phyloP scores from a whole-genome alignment of 495 filamentous ascomycete species.

The Talaromyces ruber region DNA sequence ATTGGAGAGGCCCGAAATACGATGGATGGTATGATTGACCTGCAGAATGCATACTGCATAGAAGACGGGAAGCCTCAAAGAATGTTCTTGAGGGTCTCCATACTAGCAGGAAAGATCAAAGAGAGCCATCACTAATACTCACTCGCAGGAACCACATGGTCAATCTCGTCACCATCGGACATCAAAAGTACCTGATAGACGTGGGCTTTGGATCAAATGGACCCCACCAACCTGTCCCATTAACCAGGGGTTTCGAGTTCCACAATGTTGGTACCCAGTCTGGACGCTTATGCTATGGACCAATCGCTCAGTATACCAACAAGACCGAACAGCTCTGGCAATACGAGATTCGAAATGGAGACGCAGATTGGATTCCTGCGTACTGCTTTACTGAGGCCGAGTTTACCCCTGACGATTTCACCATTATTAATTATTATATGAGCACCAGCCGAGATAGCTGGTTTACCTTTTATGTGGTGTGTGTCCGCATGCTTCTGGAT shows the following conservation, averaged over 20 bases:
- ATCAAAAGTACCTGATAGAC: conserved; percentile 47
- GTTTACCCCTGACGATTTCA: conserved; percentile 44
- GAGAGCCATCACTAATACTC: background rate
- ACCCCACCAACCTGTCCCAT: conserved; percentile 37
- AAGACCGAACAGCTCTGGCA: conserved; percentile 33
- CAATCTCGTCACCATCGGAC: conserved; percentile 49
- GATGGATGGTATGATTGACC: conserved; percentile 11
- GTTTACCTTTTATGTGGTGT: conserved; percentile 42
- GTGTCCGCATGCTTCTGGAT: conserved; percentile 40
- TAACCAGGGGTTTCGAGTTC: conserved; percentile 27
- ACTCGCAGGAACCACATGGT: conserved; percentile 48
- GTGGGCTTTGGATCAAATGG: conserved; percentile 58
- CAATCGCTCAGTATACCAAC: conserved; percentile 21
- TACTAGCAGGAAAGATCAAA: too few relatives aligned
- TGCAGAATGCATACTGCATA: background rate
- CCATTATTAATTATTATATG: conserved; percentile 48
- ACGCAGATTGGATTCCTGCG: conserved; percentile 33
- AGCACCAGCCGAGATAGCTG: conserved; percentile 27
- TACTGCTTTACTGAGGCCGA: conserved; percentile 51
- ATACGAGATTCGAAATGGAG: conserved; percentile 36
- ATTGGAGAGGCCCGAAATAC: conserved; percentile 11
- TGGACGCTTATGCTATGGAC: conserved; percentile 29
- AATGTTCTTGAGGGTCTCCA: background rate
- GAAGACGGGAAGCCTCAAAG: too few relatives aligned
- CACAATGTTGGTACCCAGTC: conserved; percentile 30